Conservation (phyloP, 75 land plant species). For the Ceratopteris richardii region DNA sequence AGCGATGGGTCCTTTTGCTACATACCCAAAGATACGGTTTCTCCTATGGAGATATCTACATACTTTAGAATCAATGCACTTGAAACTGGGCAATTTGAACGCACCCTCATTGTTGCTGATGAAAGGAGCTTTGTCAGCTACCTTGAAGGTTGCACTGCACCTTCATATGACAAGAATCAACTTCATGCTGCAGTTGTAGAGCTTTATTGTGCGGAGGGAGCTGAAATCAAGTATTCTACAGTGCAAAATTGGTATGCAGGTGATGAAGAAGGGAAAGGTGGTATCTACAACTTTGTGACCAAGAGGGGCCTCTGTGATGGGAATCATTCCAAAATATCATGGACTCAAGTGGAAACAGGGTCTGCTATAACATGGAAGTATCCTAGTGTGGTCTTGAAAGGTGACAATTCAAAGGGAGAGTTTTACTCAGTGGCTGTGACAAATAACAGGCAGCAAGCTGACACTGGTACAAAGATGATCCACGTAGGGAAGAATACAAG, state of each 20-base stretch:
- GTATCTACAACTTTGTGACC: constrained; percentile 95
- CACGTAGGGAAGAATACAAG: constrained; percentile 90
- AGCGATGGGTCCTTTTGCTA: constrained; percentile 99
- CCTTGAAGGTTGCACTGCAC: constrained; percentile 98
- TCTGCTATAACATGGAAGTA: constrained; percentile 99
- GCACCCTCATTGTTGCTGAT: constrained; percentile 91
- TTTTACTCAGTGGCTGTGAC: constrained; percentile 97
- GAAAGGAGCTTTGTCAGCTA: constrained; percentile 80
- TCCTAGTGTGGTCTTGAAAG: constrained; percentile 85
- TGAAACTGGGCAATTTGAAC: constrained; percentile 96
- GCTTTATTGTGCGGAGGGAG: constrained; percentile 75
- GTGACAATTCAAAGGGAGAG: constrained; percentile 79
- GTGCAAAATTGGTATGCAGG: constrained; percentile 99
- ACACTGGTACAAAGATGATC: constrained; percentile 98
- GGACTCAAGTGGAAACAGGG: constrained; percentile 99
- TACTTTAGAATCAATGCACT: constrained; percentile 88
- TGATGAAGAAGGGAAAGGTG: constrained; percentile 81
- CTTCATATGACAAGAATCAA: constrained; percentile 88
- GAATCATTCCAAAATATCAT: constrained; percentile 74
- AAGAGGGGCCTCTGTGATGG: constrained; percentile 93
- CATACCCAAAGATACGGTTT: constrained; percentile 80
- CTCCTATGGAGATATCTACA: constrained; percentile 96
- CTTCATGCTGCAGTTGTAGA: constrained; percentile 98
- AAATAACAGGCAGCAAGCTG: constrained; percentile 94
- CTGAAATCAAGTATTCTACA: constrained; percentile 95